Base-by-base conservation (phyloP, 306 rosid genomes). In the Dryas octopetala region DNA sequence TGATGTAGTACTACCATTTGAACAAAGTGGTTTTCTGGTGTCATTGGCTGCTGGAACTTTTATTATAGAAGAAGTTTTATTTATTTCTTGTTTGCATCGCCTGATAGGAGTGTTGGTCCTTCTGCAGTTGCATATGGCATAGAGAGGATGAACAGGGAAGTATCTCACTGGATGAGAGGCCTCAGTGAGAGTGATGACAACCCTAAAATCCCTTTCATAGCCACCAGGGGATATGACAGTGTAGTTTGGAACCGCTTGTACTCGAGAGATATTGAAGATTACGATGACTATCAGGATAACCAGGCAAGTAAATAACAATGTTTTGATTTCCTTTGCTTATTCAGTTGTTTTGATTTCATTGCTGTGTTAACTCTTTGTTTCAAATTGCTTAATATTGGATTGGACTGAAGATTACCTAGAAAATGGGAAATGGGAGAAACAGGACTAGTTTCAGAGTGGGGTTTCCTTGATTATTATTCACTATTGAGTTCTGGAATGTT, bases 241-340 rank as follows among this genome's bases (percentile, higher is more conserved):
- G 91, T 95, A 54, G 99, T 95, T 73, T 95, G 99, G 97, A 95
- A 92, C 66, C 97, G 97, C 61, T 84, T 95, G 68, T 92, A 90
- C 87, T 95, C 99, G 0, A 90, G 96, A 71, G 99, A 95, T 71
- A 6, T 79, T 19, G 77, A 86, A 9, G 93, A 89, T 50, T 76
- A 85, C 70, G 79, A 81, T 58, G 96, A 88, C 62, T 90, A 74
- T 78, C 90, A 89, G 73, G 69, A 75, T 77, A 81, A 86, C 47
- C 89, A 89, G 97, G 99, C 80, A 86, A 80, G 79, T 71, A 28
- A 26, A 66, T 63, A 70, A 49, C 66, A 69, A 19, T 74, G 64
- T 13, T 53, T 53, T 44, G 47, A 14, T 23, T 32, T 46, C 9
- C 12, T 51, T 19, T 67, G 66, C 54, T 64, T 53, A 17, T 7